phyloP scores from a whole-genome alignment of 1,284 basidiomycete genomes.

The Malassezia restricta region DNA sequence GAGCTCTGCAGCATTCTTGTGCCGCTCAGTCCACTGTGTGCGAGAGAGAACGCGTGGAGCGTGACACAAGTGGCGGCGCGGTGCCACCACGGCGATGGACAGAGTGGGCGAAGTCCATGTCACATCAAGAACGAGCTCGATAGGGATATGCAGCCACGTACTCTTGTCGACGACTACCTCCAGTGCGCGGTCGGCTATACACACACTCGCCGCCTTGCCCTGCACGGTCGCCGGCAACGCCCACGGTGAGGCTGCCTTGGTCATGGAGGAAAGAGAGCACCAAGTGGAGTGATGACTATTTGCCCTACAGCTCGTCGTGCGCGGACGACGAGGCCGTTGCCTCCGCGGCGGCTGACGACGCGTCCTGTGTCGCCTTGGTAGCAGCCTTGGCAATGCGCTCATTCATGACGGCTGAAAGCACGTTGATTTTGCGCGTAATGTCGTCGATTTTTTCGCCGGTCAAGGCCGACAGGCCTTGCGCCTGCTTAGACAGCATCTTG shows the following conservation, averaged over 20 bases:
- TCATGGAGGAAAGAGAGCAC: too few relatives aligned
- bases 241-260: too few relatives aligned
- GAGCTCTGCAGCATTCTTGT: conserved; percentile 6
- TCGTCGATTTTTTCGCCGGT: conserved; percentile 74
- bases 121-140: conserved; percentile 9
- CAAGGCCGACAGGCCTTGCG: conserved; percentile 48
- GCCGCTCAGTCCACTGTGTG: conserved; percentile 11
- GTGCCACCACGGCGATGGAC: conserved; percentile 1
- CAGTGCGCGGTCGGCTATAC: not conserved
- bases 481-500: conserved; percentile 61
- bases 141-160: conserved; percentile 2
- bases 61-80: not conserved
- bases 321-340: not conserved
- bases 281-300: too few relatives aligned
- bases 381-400: conserved; percentile 25
- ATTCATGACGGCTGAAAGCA: conserved; percentile 60
- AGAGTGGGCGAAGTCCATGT: not conserved
- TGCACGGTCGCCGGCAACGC: not conserved
- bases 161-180: not conserved
- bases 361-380: conserved; percentile 4
- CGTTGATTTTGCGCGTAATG: conserved; percentile 79
- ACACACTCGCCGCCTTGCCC: not conserved
- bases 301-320: conserved; percentile 8
- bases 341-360: not conserved
- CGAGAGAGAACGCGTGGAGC: not conserved